These are phyloP conservation scores for Rhodofomes roseus DNA, from an alignment of 1,284 basidiomycete genomes.

Conservation along the genomic window DNA sequence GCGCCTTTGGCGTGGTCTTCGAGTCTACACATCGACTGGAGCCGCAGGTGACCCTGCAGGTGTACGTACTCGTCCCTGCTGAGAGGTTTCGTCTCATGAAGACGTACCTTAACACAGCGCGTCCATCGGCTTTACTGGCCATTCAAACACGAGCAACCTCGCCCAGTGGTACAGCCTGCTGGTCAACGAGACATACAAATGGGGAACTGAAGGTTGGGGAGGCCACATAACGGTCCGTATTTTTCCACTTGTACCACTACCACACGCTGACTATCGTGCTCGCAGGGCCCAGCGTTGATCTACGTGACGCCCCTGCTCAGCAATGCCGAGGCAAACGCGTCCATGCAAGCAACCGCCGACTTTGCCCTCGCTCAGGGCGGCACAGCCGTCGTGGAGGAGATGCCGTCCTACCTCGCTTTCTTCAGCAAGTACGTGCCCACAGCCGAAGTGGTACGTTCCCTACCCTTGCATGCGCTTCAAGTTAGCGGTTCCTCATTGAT, in stretches of 20 bases:
- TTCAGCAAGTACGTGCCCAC: constrained; percentile 28
- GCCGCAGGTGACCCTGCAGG: constrained; percentile 25
- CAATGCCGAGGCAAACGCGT: constrained; percentile 24
- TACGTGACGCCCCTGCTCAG: constrained; percentile 29
- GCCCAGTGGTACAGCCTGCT: constrained; percentile 26
- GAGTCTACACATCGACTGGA: constrained; percentile 25
- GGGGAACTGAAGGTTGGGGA: constrained; percentile 52
- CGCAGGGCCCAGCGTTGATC: constrained; percentile 14
- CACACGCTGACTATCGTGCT: not conserved
- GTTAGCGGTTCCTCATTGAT: not conserved
- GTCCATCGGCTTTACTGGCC: constrained; percentile 14
- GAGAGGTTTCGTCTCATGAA: constrained; percentile 6
- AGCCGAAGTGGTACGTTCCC: constrained; percentile 23
- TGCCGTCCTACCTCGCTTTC: constrained; percentile 30
- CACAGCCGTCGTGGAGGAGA: constrained; percentile 28
- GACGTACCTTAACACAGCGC: constrained; percentile 15
- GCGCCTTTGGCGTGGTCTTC: constrained; percentile 29
- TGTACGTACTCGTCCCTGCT: constrained; percentile 10
- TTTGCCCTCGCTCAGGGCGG: constrained; percentile 29
- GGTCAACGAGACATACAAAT: constrained; percentile 34
- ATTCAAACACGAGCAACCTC: constrained; percentile 11
- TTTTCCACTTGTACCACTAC: too few species aligned
- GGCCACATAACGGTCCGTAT: constrained; percentile 36
- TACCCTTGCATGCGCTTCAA: too few species aligned
- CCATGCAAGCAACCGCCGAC: constrained; percentile 29